phyloP scores from a whole-genome alignment of 2,329 filamentous ascomycete genomes.

The Epichloe gansuensis region DNA sequence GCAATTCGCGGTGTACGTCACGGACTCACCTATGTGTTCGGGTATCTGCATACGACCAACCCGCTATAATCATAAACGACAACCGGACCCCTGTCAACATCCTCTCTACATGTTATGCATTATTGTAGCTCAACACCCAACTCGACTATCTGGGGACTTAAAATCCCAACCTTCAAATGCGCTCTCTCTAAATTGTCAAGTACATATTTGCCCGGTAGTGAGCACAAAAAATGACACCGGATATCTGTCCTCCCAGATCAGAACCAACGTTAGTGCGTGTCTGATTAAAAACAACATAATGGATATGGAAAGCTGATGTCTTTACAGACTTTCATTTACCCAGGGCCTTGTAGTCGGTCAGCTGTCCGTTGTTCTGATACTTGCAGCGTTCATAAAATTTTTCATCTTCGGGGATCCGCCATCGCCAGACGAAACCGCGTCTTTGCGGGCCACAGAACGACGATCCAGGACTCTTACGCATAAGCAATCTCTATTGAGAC shows the following conservation, averaged over 20 bases:
- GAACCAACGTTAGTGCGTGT: conserved; percentile 34
- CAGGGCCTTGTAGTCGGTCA: conserved; percentile 90
- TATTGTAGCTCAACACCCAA: not conserved
- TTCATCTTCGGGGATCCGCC: conserved; percentile 97
- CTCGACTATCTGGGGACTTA: not conserved
- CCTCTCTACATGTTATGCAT: not conserved
- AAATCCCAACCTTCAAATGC: not conserved
- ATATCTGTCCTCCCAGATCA: conserved; percentile 27
- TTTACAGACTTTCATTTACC: conserved; percentile 62
- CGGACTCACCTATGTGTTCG: not conserved
- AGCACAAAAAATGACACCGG: conserved; percentile 22
- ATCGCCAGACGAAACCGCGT: conserved; percentile 66
- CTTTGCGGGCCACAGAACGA: conserved; percentile 61
- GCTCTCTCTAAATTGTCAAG: not conserved
- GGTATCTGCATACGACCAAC: conserved; percentile 1
- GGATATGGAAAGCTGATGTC: not conserved
- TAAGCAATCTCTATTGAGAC: conserved; percentile 56
- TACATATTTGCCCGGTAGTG: not conserved
- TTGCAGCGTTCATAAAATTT: conserved; percentile 96
- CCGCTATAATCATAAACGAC: not conserved
- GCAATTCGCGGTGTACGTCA: not conserved
- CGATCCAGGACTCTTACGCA: conserved; percentile 64
- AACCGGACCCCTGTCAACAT: not conserved
- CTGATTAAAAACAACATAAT: not conserved
- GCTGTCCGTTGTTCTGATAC: conserved; percentile 76